Conservation (phyloP, 805 yeast species). For the Candida coquimbonensis region DNA sequence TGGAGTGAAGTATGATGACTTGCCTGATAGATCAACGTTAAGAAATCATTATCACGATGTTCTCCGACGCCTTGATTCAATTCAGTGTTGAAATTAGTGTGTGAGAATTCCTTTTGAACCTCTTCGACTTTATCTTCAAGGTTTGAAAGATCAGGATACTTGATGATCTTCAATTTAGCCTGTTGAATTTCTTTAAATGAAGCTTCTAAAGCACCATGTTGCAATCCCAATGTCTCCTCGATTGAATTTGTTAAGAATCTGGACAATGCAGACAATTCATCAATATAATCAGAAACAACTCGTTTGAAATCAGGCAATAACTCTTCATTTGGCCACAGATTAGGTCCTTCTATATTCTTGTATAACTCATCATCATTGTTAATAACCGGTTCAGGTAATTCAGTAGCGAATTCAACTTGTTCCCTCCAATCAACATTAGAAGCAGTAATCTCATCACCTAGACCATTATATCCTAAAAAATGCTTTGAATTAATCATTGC, state of each 20-base stretch:
- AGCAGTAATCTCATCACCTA: conserved; percentile 42
- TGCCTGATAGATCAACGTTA: conserved; percentile 56
- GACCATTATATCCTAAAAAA: conserved; percentile 38
- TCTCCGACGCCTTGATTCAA: conserved; percentile 34
- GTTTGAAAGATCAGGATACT: conserved; percentile 26
- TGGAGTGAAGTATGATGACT: conserved; percentile 37
- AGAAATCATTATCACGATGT: conserved; percentile 58
- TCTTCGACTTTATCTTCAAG: conserved; percentile 15
- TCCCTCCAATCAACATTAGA: conserved; percentile 42
- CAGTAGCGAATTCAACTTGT: conserved; percentile 41
- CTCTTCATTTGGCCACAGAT: conserved; percentile 35
- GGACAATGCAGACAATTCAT: conserved; percentile 38
- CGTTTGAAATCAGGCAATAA: conserved; percentile 30
- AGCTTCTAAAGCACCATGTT: conserved; percentile 34
- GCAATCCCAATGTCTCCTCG: conserved; percentile 49
- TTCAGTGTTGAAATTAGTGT: conserved; percentile 33
- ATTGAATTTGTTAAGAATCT: conserved; percentile 38
- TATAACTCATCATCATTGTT: conserved; percentile 27
- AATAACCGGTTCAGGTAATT: conserved; percentile 37
- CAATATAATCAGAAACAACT: conserved; percentile 29
- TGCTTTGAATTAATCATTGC: conserved; percentile 38
- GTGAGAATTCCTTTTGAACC: conserved; percentile 37
- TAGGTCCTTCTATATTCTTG: conserved; percentile 40
- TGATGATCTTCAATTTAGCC: conserved; percentile 35
- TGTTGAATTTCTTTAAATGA: conserved; percentile 40